Percentiles rank a stretch among this genome's conserved stretches.
Evolutionary conservation across 345 rosid genomes (phyloP).

Genomic region (Bruguiera sexangula): DNA sequence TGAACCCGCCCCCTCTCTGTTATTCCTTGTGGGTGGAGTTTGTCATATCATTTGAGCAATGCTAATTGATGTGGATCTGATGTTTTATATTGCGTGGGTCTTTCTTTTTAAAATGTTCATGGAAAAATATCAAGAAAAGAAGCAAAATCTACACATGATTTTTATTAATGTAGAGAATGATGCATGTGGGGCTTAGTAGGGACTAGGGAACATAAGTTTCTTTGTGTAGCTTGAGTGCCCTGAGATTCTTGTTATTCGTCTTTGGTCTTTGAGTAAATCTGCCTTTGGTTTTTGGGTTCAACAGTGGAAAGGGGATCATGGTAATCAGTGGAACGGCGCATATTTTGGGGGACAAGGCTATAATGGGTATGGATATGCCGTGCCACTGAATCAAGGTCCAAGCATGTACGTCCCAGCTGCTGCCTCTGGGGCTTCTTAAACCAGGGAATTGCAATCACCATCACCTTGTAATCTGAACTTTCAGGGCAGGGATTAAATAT

Average conservation of each 20-base stretch:
- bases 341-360: constrained; percentile 65
- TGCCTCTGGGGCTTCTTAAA: constrained; percentile 64
- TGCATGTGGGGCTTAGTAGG: too few relatives aligned
- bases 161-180: too few relatives aligned
- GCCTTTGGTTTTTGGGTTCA: constrained; percentile 5
- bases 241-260: neutral
- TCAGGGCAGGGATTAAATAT: neutral
- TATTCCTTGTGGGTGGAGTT: too few relatives aligned
- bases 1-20: too few relatives aligned
- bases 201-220: too few relatives aligned
- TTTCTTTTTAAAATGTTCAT: too few relatives aligned
- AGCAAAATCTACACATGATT: too few relatives aligned
- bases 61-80: too few relatives aligned
- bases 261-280: neutral
- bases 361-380: constrained; percentile 55
- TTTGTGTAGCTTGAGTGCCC: too few relatives aligned
- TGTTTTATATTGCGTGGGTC: too few relatives aligned
- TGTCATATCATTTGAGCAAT: too few relatives aligned
- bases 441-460: constrained; percentile 1
- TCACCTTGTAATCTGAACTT: constrained; percentile 22
- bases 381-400: constrained; percentile 43
- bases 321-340: constrained; percentile 73
- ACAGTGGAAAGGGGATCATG: constrained; percentile 76
- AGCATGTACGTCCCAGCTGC: constrained; percentile 54
- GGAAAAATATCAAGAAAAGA: too few relatives aligned